Evolutionary conservation across 78 protist genomes (phyloP).

Genomic region (Mastigamoeba balamuthi): DNA sequence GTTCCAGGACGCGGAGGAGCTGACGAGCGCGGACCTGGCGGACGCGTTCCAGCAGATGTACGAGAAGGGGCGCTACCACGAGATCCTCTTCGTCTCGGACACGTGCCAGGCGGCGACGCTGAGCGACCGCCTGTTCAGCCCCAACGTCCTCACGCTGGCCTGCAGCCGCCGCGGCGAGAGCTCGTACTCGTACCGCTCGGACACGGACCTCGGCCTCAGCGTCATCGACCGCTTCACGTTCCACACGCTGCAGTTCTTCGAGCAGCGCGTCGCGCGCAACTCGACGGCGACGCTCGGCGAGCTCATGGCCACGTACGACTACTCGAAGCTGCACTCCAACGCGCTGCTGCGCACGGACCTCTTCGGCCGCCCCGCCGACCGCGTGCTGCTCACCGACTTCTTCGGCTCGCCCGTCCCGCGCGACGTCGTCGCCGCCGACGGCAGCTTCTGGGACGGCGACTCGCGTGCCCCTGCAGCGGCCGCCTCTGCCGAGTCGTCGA

Average conservation of each 20-base stretch:
- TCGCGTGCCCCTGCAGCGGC: too few species aligned
- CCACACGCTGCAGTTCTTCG: conserved; percentile 55
- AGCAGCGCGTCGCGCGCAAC: conserved; percentile 35
- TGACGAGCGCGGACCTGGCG: conserved; percentile 67
- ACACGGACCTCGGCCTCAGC: conserved; percentile 56
- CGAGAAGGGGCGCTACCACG: conserved; percentile 62
- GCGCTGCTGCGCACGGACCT: conserved; percentile 36
- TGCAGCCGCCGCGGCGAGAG: conserved; percentile 46
- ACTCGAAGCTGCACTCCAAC: conserved; percentile 25
- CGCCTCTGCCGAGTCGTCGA: too few species aligned
- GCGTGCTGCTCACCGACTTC: conserved; percentile 54
- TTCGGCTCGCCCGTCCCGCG: too few species aligned
- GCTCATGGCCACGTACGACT: conserved; percentile 2
- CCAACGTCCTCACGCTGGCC: conserved; percentile 63
- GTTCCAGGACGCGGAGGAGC: conserved; percentile 91
- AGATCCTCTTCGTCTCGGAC: conserved; percentile 75
- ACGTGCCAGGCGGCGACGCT: conserved; percentile 92
- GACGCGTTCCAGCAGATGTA: conserved; percentile 82
- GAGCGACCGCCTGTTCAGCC: conserved; percentile 18
- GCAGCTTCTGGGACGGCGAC: too few species aligned
- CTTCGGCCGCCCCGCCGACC: conserved; percentile 26
- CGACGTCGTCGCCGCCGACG: too few species aligned
- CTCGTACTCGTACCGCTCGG: conserved; percentile 74
- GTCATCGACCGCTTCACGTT: conserved; percentile 81
- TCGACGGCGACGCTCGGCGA: neutral